A percentile compares a stretch with the other conserved stretches of the same genome.
phyloP scores from a whole-genome alignment of 148 eudicot species.

The Camellia sinensis region DNA sequence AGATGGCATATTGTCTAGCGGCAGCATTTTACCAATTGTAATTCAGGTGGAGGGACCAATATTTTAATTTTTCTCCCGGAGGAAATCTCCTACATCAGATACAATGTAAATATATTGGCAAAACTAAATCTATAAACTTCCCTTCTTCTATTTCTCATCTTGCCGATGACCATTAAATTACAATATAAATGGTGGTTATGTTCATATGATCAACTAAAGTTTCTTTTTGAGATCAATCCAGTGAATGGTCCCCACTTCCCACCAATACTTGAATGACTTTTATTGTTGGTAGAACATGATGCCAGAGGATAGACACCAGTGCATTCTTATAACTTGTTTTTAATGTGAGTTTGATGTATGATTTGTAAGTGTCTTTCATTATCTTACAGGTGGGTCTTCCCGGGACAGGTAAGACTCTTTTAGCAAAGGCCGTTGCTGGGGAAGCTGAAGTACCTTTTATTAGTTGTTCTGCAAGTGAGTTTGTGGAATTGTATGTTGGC shows the following conservation, averaged over 20 bases:
- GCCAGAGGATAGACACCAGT: not conserved
- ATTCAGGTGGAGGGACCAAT: not conserved
- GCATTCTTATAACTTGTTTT: not conserved
- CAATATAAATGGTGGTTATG: not conserved
- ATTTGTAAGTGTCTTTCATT: slow-evolving; percentile 18
- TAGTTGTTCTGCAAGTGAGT: slow-evolving; percentile 98
- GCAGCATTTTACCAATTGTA: not conserved
- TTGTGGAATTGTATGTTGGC: slow-evolving; percentile 93
- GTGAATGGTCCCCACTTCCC: not conserved
- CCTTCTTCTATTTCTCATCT: not conserved
- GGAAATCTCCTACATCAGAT: not conserved
- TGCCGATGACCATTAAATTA: not conserved
- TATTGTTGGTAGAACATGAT: not conserved
- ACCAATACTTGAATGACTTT: not conserved
- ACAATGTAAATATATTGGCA: not conserved
- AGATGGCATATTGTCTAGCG: not conserved
- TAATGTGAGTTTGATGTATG: not conserved
- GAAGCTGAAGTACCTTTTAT: slow-evolving; percentile 98
- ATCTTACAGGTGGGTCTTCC: slow-evolving; percentile 94
- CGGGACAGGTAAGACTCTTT: slow-evolving; percentile 96
- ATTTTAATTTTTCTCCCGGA: not conserved
- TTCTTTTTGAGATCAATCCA: not conserved
- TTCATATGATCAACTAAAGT: not conserved
- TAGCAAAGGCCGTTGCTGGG: slow-evolving; percentile 99
- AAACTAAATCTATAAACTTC: not conserved